A percentile compares a stretch with the other conserved stretches of the same genome.
Evolutionary conservation across 257 asterid genomes (phyloP).

Genomic region (Solanum stenotomum): DNA sequence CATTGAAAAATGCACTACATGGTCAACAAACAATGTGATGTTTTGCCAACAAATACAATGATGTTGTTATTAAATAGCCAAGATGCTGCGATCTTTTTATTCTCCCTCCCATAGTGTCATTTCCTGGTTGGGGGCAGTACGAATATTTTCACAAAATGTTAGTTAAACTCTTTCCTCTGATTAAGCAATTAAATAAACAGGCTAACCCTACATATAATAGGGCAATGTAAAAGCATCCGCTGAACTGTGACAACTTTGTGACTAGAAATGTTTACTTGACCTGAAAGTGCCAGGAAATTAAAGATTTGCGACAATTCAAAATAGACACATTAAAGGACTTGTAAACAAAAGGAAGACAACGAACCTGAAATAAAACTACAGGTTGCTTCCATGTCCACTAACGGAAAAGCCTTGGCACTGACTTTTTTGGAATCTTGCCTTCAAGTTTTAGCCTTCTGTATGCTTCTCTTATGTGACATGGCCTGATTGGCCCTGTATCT

Average conservation of each 20-base stretch:
- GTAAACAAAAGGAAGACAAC: background rate
- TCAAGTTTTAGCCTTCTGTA: conserved; percentile 81
- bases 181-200: background rate
- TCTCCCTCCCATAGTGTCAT: background rate
- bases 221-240: background rate
- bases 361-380: background rate
- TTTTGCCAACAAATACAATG: background rate
- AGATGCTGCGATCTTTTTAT: background rate
- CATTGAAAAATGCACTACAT: background rate
- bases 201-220: background rate
- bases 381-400: conserved; percentile 12
- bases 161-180: background rate
- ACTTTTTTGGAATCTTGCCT: conserved; percentile 74
- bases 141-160: background rate
- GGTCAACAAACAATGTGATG: background rate
- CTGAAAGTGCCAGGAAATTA: background rate
- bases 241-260: background rate
- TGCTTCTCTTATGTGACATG: conserved; percentile 94
- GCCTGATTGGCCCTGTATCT: conserved; percentile 89
- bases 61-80: background rate
- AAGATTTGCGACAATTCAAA: background rate
- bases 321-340: background rate
- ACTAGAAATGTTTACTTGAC: background rate
- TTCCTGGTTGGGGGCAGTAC: background rate
- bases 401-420: conserved; percentile 84